These are phyloP conservation scores for Naganishia liquefaciens DNA, from an alignment of 1,284 basidiomycete genomes.

Conservation along the genomic window DNA sequence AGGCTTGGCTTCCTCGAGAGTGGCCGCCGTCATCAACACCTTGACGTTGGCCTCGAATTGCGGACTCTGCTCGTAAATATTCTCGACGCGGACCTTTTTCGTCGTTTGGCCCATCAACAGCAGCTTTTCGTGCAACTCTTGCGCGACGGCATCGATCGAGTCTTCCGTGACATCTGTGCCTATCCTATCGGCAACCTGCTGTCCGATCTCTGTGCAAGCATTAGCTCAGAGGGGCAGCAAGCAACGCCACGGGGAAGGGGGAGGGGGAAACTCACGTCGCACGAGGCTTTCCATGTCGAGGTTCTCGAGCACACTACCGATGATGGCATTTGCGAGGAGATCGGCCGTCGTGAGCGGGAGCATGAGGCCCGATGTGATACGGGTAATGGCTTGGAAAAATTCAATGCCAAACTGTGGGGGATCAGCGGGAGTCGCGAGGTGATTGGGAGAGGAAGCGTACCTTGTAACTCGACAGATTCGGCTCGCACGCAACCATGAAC, in stretches of 20 bases:
- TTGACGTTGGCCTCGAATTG: conserved; percentile 88
- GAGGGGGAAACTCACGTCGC: conserved; percentile 53
- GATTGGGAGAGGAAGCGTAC: conserved; percentile 56
- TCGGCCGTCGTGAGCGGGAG: conserved; percentile 94
- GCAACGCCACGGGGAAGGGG: conserved; percentile 27
- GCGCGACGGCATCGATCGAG: conserved; percentile 93
- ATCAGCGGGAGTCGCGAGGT: conserved; percentile 39
- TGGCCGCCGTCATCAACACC: conserved; percentile 75
- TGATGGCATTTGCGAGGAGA: conserved; percentile 94
- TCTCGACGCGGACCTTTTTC: conserved; percentile 93
- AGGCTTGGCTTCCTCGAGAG: conserved; percentile 73
- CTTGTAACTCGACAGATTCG: conserved; percentile 88
- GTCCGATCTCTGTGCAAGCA: conserved; percentile 79
- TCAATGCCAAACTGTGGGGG: conserved; percentile 76
- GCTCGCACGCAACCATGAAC: conserved; percentile 99
- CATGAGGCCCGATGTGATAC: conserved; percentile 91
- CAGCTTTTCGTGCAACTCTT: conserved; percentile 78
- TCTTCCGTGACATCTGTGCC: conserved; percentile 43
- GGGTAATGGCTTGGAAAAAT: conserved; percentile 90
- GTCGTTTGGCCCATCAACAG: conserved; percentile 92
- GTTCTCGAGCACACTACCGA: conserved; percentile 91
- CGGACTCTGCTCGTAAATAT: conserved; percentile 87
- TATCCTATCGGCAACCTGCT: conserved; percentile 74
- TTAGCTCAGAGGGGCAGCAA: conserved; percentile 66
- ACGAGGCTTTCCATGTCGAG: conserved; percentile 98